phyloP scores from a whole-genome alignment of 2,329 filamentous ascomycete genomes.

The Aspergillus tubingensis region DNA sequence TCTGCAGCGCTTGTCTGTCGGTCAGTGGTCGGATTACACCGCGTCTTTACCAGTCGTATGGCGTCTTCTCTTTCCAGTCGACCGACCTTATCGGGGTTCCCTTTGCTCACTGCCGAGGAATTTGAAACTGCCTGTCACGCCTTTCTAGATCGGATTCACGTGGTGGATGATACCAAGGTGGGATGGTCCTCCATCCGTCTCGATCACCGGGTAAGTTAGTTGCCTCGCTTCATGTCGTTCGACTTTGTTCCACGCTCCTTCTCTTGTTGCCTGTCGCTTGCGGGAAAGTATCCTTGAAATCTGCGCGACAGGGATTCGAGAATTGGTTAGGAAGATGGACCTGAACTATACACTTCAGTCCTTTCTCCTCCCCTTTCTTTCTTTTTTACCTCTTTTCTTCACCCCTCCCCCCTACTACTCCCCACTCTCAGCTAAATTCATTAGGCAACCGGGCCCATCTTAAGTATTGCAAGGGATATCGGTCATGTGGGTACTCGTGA shows the following conservation, averaged over 20 bases:
- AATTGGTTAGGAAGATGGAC: not conserved
- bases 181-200: slow-evolving; percentile 44
- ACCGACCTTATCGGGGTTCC: slow-evolving; percentile 50
- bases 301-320: not conserved
- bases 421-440: slow-evolving; percentile 11
- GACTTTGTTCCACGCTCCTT: not conserved
- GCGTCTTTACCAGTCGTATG: slow-evolving; percentile 22
- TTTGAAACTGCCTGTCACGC: slow-evolving; percentile 67
- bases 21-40: slow-evolving; percentile 19
- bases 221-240: not conserved
- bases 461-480: slow-evolving; percentile 34
- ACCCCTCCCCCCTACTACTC: not conserved
- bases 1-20: slow-evolving; percentile 16
- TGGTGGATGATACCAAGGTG: slow-evolving; percentile 56
- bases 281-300: not conserved
- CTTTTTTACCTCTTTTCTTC: slow-evolving; percentile 4
- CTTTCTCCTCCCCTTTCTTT: not conserved
- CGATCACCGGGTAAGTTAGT: slow-evolving; percentile 15
- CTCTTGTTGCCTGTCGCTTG: not conserved
- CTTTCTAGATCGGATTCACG: slow-evolving; percentile 54
- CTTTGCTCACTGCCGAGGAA: slow-evolving; percentile 62
- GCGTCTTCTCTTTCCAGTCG: slow-evolving; percentile 8
- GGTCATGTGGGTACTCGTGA: slow-evolving; percentile 13
- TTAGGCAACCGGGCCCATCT: slow-evolving; percentile 29
- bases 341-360: not conserved